phyloP scores from a whole-genome alignment of 306 rosid genomes.

The Luffa acutangula region DNA sequence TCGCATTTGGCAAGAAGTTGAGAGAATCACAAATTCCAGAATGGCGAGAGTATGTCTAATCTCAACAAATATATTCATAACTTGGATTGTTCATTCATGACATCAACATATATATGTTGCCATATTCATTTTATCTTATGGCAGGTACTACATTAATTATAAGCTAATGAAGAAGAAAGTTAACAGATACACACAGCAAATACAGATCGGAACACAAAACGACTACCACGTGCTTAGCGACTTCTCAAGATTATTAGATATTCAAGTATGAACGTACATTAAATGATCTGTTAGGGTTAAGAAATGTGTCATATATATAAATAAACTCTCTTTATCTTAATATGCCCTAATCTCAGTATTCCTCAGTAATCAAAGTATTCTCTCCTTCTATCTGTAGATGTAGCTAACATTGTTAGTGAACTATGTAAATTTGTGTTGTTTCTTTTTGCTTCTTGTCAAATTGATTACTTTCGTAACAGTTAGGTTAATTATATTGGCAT shows the following conservation, averaged over 20 bases:
- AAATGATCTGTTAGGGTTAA: background rate
- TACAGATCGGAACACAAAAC: slow-evolving; percentile 51
- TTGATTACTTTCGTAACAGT: too few species aligned
- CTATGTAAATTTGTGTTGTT: too few species aligned
- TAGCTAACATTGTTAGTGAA: too few species aligned
- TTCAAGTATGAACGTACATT: slow-evolving; percentile 29
- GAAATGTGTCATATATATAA: too few species aligned
- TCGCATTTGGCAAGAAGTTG: slow-evolving; percentile 75
- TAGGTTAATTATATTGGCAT: too few species aligned
- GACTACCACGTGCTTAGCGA: slow-evolving; percentile 52
- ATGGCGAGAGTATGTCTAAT: slow-evolving; percentile 58
- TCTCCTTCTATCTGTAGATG: too few species aligned
- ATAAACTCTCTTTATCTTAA: too few species aligned
- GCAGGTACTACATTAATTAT: slow-evolving; percentile 67
- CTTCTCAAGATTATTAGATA: slow-evolving; percentile 62
- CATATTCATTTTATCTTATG: slow-evolving; percentile 4
- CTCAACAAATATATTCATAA: background rate
- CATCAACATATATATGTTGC: background rate
- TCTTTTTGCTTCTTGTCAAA: too few species aligned
- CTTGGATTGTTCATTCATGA: background rate
- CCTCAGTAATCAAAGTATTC: too few species aligned
- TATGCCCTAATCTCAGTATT: too few species aligned
- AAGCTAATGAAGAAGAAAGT: slow-evolving; percentile 82
- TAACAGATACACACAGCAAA: slow-evolving; percentile 45
- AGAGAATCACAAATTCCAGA: slow-evolving; percentile 77